Evolutionary conservation across 805 yeast species (phyloP).

Genomic region (Candida schatavii): DNA sequence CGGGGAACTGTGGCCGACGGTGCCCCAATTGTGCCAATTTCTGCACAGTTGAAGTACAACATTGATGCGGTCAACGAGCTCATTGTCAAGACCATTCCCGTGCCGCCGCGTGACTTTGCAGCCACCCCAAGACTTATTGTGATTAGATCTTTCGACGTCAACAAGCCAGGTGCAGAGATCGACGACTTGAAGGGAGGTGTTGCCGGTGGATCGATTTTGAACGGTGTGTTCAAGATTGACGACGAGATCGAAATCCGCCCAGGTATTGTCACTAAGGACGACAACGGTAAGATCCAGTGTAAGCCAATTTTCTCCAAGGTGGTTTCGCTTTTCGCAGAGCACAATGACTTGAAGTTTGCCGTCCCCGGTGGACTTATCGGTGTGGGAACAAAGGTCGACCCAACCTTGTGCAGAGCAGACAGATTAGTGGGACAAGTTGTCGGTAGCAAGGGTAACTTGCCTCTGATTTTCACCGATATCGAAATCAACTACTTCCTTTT

Average conservation of each 20-base stretch:
- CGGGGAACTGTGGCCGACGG: constrained; percentile 99
- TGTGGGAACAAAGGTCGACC: constrained; percentile 98
- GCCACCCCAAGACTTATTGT: constrained; percentile 95
- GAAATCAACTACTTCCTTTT: constrained; percentile 95
- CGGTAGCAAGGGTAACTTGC: constrained; percentile 94
- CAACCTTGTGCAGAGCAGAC: constrained; percentile 98
- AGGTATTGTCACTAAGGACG: constrained; percentile 96
- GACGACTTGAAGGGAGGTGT: constrained; percentile 99
- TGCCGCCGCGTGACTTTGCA: constrained; percentile 91
- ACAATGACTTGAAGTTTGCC: constrained; percentile 95
- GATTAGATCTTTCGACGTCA: constrained; percentile 97
- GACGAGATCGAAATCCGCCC: constrained; percentile 99
- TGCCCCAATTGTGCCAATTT: constrained; percentile 97
- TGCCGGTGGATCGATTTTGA: constrained; percentile 98
- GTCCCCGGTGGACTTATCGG: constrained; percentile 99
- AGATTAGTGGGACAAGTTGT: constrained; percentile 99
- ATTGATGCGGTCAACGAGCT: constrained; percentile 98
- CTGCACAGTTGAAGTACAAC: constrained; percentile 97
- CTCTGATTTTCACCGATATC: constrained; percentile 93
- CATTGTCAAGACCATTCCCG: constrained; percentile 92
- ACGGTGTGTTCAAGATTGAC: constrained; percentile 94
- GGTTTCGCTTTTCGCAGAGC: constrained; percentile 93
- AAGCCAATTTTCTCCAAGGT: constrained; percentile 93
- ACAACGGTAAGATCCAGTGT: constrained; percentile 83
- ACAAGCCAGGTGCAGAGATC: constrained; percentile 97